Evolutionary conservation across 257 asterid genomes (phyloP).

Genomic region (Nicotiana undulata): DNA sequence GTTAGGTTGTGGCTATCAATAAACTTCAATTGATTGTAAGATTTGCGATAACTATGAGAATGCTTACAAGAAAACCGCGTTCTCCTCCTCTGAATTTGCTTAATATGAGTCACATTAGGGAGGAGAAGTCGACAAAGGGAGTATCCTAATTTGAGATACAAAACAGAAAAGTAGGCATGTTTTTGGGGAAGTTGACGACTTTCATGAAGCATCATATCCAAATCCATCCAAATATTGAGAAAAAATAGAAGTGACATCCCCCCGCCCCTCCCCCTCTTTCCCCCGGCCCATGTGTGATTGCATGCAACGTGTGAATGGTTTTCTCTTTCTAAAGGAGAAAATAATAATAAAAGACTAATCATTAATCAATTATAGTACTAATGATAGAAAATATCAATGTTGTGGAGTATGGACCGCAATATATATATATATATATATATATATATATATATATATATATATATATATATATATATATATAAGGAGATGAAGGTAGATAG

Average conservation of each 20-base stretch:
- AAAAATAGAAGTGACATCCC: background rate
- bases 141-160: background rate
- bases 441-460: too few species aligned
- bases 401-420: background rate
- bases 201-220: background rate
- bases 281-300: background rate
- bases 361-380: background rate
- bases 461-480: too few species aligned
- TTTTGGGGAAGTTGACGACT: background rate
- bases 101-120: background rate
- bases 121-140: background rate
- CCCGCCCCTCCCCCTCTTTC: background rate
- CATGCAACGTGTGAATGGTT: background rate
- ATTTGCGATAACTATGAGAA: background rate
- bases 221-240: background rate
- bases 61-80: background rate
- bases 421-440: too few species aligned
- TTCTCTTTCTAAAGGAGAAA: background rate
- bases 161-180: background rate
- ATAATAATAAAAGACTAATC: background rate
- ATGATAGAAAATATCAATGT: background rate
- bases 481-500: background rate
- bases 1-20: background rate
- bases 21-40: background rate
- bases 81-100: slow-evolving; percentile 1